Evolutionary conservation across 331 rosid species (phyloP), one percentile per base, ranked within the genome.

Genomic region (Acacia concinna): DNA sequence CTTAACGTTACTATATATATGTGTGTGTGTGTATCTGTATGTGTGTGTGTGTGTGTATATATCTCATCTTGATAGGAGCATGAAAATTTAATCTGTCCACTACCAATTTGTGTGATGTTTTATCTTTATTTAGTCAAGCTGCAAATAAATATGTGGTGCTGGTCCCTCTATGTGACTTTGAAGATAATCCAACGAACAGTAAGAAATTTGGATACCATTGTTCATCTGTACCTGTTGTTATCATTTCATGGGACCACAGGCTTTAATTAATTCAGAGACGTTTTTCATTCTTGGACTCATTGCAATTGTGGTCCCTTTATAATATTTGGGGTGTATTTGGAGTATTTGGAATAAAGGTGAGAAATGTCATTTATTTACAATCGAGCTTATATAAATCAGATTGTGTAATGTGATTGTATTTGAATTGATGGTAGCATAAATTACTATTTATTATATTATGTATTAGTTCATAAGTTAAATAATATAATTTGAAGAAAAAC

Each of bases 191-290:
- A 54, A 75, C 79, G 67, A 79, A 75, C 79, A 54, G 59, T 75
- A 62, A 78, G 63, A 69, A 85, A 60, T 81, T 62, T 81, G 27
- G 63, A 70, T 64, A 18, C 85, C 79, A 69, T 76, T 27, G 68
- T 67, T 74, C 30, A 82, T 82, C 71, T 82, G 79, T 56, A 75
- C 72, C 81, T 64, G 74, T 70, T 74, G 78, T 41, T 64, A 32
- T 79, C 83, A 44, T 68, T 69, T 23, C 64, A 78, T 85, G 82
- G 84, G 88, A 46, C 86, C 88, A 56, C 81, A 71, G 49, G 81
- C n/a, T n/a, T n/a, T n/a, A n/a, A 78, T 70, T 71, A 65, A 79
- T 68, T 51, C 70, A 11, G 35, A 59, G 66, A 4, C 66, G 18
- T 72, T 74, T 41, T 62, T 51, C 71, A 78, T n/a, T 38, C 78